Base-by-base conservation (phyloP, 176 grass and related monocot species). In the Rhipidocladum racemiflorum region DNA sequence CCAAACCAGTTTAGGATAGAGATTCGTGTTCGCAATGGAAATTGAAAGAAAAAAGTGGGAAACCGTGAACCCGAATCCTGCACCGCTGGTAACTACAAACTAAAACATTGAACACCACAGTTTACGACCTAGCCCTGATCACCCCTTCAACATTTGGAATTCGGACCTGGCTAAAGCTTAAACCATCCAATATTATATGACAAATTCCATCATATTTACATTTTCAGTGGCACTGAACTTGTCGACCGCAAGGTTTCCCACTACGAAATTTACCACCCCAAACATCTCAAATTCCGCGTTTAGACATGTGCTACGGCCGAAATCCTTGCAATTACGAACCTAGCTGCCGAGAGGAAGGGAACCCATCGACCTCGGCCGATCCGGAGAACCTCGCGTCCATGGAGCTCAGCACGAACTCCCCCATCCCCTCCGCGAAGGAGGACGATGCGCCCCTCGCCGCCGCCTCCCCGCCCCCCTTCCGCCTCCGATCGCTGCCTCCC, bases 381-480 rank as follows among this genome's bases (percentile, higher is more conserved):
- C 90, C 90, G 17, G 88, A 88, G 49, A 90, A 92, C 74, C 78
- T 78, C 55, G 79, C 69, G 76, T 92, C 90, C 86, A 92, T 89
- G 48, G 88, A 88, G 21, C 66, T 88, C 57, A 92, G 82, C 45
- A 92, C 85, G 78, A 81, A 90, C 68, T 90, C 88, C 79, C 77
- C 83, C 62, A 84, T 82, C 44, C 78, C 85, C 62, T 86, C 81
- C 5, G 84, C 61, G 16, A 88, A 87, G 21, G 80, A 92, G 32
- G 90, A 87, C 4, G 87, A 86, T 55, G 45, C 13, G 25, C 30
- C 36, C 48, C 30, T 29, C 48, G 56, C 61, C 61, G 54, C 53
- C 42, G 57, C 61, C 54, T 73, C 80, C 20, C 27, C 66, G 48
- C 76, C 53, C 14, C 59, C 78, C 65, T 87, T 85, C 85, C 75